Evolutionary conservation across 2,329 filamentous ascomycete genomes (phyloP), one percentile per base, ranked within the genome.

Genomic region (Paraphoma sp.): DNA sequence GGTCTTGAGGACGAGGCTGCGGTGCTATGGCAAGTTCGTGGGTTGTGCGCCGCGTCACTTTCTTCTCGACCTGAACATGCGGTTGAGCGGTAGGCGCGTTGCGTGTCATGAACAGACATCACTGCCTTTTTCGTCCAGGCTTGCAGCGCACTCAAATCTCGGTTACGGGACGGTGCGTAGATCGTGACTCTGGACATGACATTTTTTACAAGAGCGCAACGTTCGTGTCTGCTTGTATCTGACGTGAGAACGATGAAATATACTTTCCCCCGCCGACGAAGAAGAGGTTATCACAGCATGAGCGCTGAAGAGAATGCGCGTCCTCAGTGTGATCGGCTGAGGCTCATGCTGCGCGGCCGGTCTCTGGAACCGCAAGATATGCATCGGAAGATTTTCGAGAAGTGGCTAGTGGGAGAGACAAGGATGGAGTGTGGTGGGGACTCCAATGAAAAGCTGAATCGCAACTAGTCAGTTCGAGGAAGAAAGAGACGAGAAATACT

Each of bases 101-200:
- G 42, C 28, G 53, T 45, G 59, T 60, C 51, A 53, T 47, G 50
- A 23, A 42, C 40, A 47, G 28, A 53, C 45, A 47, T 56, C 57
- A 55, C 52, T 63, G 53, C 63, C 51, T 46, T 16, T 56, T 59
- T 46, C 48, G 63, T 55, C 54, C 48, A 51, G 53, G 45, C 46
- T 41, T 54, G 49, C 51, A 53, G 52, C 41, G 48, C 53, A 51
- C 36, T 56, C 54, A 60, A 56, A 68, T 72, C 59, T 66, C 60
- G 62, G 63, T 45, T 63, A 56, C 57, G 57, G 58, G 54, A 63
- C 60, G 59, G 55, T 56, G 51, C 60, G 66, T 53, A 59, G 65
- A 69, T 69, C 62, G 54, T 57, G 60, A 57, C 55, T 28, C 42
- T 47, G 53, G 49, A 59, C 52, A 54, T 31, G 18, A 56, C 30